Evolutionary conservation across 257 asterid genomes (phyloP).

Genomic region (Salvia miltiorrhiza): DNA sequence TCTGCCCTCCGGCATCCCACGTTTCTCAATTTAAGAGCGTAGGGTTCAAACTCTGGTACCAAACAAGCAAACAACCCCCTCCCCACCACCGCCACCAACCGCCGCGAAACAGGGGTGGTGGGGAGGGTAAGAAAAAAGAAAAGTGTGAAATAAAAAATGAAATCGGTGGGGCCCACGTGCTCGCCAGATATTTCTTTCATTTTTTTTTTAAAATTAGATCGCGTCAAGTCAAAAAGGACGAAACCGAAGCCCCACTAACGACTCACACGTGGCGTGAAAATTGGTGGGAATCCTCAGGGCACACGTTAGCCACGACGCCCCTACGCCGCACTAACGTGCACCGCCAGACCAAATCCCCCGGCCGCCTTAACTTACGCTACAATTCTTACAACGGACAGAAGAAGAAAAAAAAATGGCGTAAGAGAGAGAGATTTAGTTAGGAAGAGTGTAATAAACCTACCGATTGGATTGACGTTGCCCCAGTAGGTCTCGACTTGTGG

Average conservation of each 20-base stretch:
- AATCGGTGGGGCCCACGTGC: conserved; percentile 9
- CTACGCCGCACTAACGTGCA: conserved; percentile 17
- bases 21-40: neutral
- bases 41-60: neutral
- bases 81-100: conserved; percentile 28
- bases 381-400: neutral
- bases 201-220: no score
- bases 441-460: conserved; percentile 27
- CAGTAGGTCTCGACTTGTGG: conserved; percentile 96
- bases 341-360: conserved; percentile 9
- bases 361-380: neutral
- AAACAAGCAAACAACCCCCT: conserved; percentile 1
- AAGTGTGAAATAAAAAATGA: neutral
- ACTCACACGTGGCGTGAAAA: conserved; percentile 34
- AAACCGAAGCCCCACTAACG: conserved; percentile 14
- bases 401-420: neutral
- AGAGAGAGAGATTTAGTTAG: neutral
- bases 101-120: conserved; percentile 8
- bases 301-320: conserved; percentile 25
- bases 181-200: conserved; percentile 12
- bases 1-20: conserved; percentile 28
- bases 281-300: conserved; percentile 2
- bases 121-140: neutral
- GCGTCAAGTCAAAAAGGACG: conserved; percentile 17
- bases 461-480: conserved; percentile 99